Evolutionary conservation across 495 filamentous ascomycete genomes (phyloP).

Genomic region (Melanomma pulvis-pyrius): DNA sequence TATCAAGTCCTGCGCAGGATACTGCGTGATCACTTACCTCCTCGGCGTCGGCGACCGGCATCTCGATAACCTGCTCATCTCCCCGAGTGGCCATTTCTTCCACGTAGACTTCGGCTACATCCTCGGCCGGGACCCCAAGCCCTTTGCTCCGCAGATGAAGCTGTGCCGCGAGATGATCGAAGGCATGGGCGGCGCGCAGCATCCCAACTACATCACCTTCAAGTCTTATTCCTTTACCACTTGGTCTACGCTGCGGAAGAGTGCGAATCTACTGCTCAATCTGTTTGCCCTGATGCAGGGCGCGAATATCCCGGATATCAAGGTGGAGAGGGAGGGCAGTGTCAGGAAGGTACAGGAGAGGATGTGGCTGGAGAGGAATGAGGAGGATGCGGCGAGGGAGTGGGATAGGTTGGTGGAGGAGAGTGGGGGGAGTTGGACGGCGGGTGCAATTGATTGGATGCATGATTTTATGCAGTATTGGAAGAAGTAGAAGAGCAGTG

Average conservation of each 20-base stretch:
- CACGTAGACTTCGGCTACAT: constrained; percentile 99
- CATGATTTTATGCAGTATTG: constrained; percentile 94
- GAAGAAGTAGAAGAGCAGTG: constrained; percentile 64
- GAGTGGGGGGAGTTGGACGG: constrained; percentile 82
- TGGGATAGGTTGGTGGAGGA: constrained; percentile 88
- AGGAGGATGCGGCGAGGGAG: constrained; percentile 88
- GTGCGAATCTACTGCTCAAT: constrained; percentile 89
- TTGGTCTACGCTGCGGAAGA: constrained; percentile 88
- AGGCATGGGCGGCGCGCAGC: constrained; percentile 86
- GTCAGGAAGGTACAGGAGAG: constrained; percentile 93
- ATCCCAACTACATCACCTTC: constrained; percentile 80
- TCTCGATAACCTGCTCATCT: constrained; percentile 90
- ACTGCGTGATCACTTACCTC: constrained; percentile 98
- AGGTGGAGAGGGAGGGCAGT: constrained; percentile 86
- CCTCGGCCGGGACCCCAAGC: constrained; percentile 94
- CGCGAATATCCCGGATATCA: constrained; percentile 94
- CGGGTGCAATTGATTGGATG: constrained; percentile 90
- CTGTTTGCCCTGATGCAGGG: constrained; percentile 96
- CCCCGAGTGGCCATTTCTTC: constrained; percentile 94
- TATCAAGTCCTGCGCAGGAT: constrained; percentile 93
- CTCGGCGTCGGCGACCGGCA: constrained; percentile 97
- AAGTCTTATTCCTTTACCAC: constrained; percentile 95
- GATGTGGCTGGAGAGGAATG: constrained; percentile 87
- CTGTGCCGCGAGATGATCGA: constrained; percentile 98
- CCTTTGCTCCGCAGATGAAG: constrained; percentile 96